Base-by-base conservation (phyloP, 495 filamentous ascomycete species). In the Xylaria venustula region DNA sequence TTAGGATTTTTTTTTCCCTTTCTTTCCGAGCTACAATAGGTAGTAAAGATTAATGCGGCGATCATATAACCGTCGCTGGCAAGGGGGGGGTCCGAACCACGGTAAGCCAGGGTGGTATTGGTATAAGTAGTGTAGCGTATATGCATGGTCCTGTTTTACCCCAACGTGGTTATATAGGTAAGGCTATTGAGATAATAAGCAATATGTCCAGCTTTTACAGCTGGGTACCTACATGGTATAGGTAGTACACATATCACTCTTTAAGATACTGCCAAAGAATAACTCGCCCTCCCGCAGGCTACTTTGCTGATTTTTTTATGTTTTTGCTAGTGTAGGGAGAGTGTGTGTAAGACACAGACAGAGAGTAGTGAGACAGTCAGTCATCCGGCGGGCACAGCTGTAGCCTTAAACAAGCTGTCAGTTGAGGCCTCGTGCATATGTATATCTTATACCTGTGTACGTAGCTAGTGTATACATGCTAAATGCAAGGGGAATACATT, bases 131-230 rank as follows among this genome's bases (percentile, higher is more conserved):
- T 3, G 17, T 12, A 45, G 17, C 12, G 17, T 25, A 42, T 23
- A 36, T 57, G 30, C 32, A 58, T 41, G 19, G 42, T 47, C 28
- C 44, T 34, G 34, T 20, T 47, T 15, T 50, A 49, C 44, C 30
- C 34, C 32, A 51, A 59, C 34, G 45, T 59, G 56, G 56, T 59
- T 51, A 51, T 48, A 59, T 59, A 51, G 23, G 56, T 51, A 30
- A 25, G 55, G 55, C 19, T 49, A 48, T 48, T 50, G 45, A 51
- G 42, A 36, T 46, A 48, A 47, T 47, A 57, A 56, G 53, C 53
- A 56, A 56, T 56, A 46, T 26, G 53, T 6, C 41, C 41, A 47
- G 54, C 41, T 47, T 17, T 20, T 12, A 12, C 42, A 20, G 20
- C 30, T 34, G 17, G 2, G 25, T 34, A 46, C 40, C 28, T 46